Evolutionary conservation across 768 basidiomycete species (phyloP).

Genomic region (Lyophyllum semitale): DNA sequence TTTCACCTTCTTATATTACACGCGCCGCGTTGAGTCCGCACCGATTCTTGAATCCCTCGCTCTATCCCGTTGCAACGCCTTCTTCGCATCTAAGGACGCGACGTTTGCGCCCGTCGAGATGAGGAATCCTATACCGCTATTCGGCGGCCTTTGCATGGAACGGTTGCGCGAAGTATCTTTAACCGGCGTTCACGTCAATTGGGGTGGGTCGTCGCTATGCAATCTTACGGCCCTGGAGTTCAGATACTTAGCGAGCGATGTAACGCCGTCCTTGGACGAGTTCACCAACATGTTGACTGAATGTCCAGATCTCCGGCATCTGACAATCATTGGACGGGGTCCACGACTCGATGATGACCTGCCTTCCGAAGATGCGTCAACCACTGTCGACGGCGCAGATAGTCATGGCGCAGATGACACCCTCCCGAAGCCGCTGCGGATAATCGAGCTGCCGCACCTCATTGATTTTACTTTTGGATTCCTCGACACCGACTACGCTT

Average conservation of each 20-base stretch:
- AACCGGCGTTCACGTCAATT: constrained; percentile 61
- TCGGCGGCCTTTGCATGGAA: constrained; percentile 37
- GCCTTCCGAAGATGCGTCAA: not conserved
- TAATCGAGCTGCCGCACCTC: constrained; percentile 30
- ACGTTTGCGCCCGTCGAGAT: constrained; percentile 45
- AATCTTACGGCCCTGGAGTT: constrained; percentile 51
- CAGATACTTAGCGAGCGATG: constrained; percentile 56
- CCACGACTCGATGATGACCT: constrained; percentile 31
- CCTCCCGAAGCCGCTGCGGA: constrained; percentile 4
- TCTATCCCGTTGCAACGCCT: constrained; percentile 60
- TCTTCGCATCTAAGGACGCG: constrained; percentile 46
- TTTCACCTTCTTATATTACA: constrained; percentile 48
- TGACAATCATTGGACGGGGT: constrained; percentile 58
- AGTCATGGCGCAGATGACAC: not conserved
- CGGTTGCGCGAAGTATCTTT: constrained; percentile 44
- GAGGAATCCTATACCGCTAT: constrained; percentile 42
- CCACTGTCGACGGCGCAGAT: no score
- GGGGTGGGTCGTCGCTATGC: constrained; percentile 41
- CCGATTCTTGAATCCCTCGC: constrained; percentile 42
- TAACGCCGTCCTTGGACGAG: constrained; percentile 52
- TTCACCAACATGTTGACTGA: constrained; percentile 44
- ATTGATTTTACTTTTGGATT: constrained; percentile 43
- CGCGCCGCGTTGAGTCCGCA: constrained; percentile 30
- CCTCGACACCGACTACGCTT: constrained; percentile 39
- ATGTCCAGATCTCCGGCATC: constrained; percentile 41